Evolutionary conservation across 2,329 filamentous ascomycete species (phyloP).

Genomic region (Penicillium capsulatum): DNA sequence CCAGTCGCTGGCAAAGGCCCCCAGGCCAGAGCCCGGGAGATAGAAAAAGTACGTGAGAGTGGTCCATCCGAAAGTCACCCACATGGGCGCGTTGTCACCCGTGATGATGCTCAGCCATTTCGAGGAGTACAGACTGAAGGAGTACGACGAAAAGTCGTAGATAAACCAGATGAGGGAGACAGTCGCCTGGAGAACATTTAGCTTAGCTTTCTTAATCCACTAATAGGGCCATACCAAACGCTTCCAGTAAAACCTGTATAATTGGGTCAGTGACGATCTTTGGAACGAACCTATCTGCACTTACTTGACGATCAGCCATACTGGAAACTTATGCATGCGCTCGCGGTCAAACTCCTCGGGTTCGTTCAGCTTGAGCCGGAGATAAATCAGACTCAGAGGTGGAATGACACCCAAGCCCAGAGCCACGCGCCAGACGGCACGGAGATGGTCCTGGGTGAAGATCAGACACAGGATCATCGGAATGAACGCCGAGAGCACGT

Average conservation of each 20-base stretch:
- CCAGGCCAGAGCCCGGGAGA: slow-evolving; percentile 73
- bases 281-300: slow-evolving; percentile 8
- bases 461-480: slow-evolving; percentile 63
- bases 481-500: slow-evolving; percentile 74
- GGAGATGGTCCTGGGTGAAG: slow-evolving; percentile 58
- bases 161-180: slow-evolving; percentile 80
- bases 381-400: slow-evolving; percentile 64
- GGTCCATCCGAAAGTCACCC: slow-evolving; percentile 81
- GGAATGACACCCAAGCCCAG: slow-evolving; percentile 77
- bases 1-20: slow-evolving; percentile 72
- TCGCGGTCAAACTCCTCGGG: slow-evolving; percentile 71
- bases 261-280: slow-evolving; percentile 8
- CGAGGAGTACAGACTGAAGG: slow-evolving; percentile 79
- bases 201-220: background rate
- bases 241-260: slow-evolving; percentile 66
- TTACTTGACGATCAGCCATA: slow-evolving; percentile 49
- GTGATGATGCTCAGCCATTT: slow-evolving; percentile 59
- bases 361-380: slow-evolving; percentile 71
- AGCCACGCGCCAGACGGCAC: slow-evolving; percentile 75
- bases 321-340: slow-evolving; percentile 61
- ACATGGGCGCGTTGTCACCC: slow-evolving; percentile 58
- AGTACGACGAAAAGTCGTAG: slow-evolving; percentile 80
- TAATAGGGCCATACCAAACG: slow-evolving; percentile 53
- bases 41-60: slow-evolving; percentile 86
- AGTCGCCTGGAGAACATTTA: slow-evolving; percentile 39